Base-by-base conservation (phyloP, 1,284 basidiomycete genomes). In the Naganishia cerealis region DNA sequence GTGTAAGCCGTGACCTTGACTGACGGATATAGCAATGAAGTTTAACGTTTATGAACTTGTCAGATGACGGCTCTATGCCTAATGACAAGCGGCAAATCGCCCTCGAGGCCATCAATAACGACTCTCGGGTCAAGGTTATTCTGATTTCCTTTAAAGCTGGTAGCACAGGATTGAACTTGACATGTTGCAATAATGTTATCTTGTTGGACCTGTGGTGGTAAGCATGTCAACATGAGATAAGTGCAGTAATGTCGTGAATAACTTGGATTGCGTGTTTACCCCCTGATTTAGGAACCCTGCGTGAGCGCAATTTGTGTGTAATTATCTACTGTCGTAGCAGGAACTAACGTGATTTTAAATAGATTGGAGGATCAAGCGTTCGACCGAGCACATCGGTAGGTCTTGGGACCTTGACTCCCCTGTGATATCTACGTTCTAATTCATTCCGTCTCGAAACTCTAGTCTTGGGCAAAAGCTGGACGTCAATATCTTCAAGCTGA, bases 101-200 rank as follows among this genome's bases (percentile, higher is more conserved):
- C 4, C 81, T 98, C 29, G 82, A 87, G 29, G 85, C 84, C 70
- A 94, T 99, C 79, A 87, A 86, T 75, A 86, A 75, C 33, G 86
- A 86, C 74, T 77, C 81, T 12, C 82, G 75, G 3, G 86, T 84
- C 16, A 85, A 83, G 29, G 87, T 95, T 46, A 97, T 98, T 69
- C 81, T 99, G 70, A 95, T 98, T 71, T 96, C 93, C 0, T 95
- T 98, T 87, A 97, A 96, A 79, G 92, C 94, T 15, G 94, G 94
- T 1, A 91, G 89, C 75, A 93, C 91, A 1, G 91, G 90, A 89
- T 84, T 99, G 50, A 99, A 99, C 78, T 77, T 99, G 74, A 97
- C 94, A 0, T 89, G 88, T 63, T 98, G 95, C 81, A 95, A 93
- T 79, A 91, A 94, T 72, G 94, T 96, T 58, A 90, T 96, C 72